These are phyloP conservation scores for Alternaria incomplexa DNA, from an alignment of 2,329 filamentous ascomycete species.

Conservation along the genomic window DNA sequence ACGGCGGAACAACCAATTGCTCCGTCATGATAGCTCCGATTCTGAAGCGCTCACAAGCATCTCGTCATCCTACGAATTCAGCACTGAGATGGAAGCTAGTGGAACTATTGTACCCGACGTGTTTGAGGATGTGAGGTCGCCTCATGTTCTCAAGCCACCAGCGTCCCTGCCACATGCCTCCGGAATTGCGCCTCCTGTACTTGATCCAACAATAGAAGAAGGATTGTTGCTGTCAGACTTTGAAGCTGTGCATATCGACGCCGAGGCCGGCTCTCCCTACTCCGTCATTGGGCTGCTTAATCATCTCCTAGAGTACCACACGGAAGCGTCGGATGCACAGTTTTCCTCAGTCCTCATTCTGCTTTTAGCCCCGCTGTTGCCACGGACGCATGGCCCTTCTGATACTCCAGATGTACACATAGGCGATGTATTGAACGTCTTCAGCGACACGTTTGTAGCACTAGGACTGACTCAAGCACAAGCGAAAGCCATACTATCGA, in stretches of 20 bases:
- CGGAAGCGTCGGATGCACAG: slow-evolving; percentile 53
- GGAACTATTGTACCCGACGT: slow-evolving; percentile 50
- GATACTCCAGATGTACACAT: slow-evolving; percentile 35
- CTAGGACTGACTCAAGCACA: slow-evolving; percentile 48
- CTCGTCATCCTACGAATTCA: slow-evolving; percentile 36
- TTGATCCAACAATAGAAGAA: slow-evolving; percentile 34
- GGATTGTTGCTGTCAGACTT: slow-evolving; percentile 46
- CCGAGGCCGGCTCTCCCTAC: slow-evolving; percentile 45
- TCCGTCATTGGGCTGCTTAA: slow-evolving; percentile 52
- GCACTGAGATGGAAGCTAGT: slow-evolving; percentile 49
- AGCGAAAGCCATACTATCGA: slow-evolving; percentile 50
- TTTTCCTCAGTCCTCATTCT: slow-evolving; percentile 55
- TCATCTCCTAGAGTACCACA: slow-evolving; percentile 51
- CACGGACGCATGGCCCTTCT: slow-evolving; percentile 48
- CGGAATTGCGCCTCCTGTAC: slow-evolving; percentile 33
- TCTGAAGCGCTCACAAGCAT: slow-evolving; percentile 46
- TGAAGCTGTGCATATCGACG: slow-evolving; percentile 42
- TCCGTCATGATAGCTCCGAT: slow-evolving; percentile 50
- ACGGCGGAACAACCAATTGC: slow-evolving; percentile 49
- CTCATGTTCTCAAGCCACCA: slow-evolving; percentile 26
- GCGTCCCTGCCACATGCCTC: slow-evolving; percentile 21
- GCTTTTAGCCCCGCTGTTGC: slow-evolving; percentile 54
- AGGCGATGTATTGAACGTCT: slow-evolving; percentile 43
- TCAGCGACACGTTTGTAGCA: slow-evolving; percentile 48
- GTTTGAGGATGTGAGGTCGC: slow-evolving; percentile 33